Conservation (phyloP, 2,329 filamentous ascomycete species). For the Botrytis sinoallii region DNA sequence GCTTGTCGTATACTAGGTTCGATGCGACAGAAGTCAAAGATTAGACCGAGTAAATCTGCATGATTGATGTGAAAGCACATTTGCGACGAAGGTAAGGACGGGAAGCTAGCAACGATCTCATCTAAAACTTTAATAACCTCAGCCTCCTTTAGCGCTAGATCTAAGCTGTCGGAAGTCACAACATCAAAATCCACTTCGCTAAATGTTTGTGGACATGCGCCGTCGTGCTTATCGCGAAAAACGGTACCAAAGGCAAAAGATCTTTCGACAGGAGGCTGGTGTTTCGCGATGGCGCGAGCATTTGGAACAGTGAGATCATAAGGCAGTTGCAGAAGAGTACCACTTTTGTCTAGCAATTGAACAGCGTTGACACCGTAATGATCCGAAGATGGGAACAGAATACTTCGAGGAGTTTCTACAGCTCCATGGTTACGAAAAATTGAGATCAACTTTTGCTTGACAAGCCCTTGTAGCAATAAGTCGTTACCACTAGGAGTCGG, state of each 20-base stretch:
- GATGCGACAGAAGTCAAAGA: conserved; percentile 89
- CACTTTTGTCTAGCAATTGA: conserved; percentile 75
- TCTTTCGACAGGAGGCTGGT: conserved; percentile 64
- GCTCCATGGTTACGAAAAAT: conserved; percentile 91
- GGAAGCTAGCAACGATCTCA: conserved; percentile 80
- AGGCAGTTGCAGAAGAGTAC: conserved; percentile 88
- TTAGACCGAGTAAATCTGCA: conserved; percentile 76
- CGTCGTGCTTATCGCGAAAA: conserved; percentile 74
- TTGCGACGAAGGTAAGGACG: conserved; percentile 63
- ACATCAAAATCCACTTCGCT: conserved; percentile 97
- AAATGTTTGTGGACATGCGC: conserved; percentile 76
- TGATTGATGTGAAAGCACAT: conserved; percentile 94
- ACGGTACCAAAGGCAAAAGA: conserved; percentile 86
- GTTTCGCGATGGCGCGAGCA: conserved; percentile 77
- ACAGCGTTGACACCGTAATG: conserved; percentile 75
- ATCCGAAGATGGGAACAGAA: conserved; percentile 76
- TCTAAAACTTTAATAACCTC: conserved; percentile 93
- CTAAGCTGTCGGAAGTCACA: conserved; percentile 75
- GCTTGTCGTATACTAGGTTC: conserved; percentile 62
- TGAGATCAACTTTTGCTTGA: conserved; percentile 69
- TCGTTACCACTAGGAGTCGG: conserved; percentile 54
- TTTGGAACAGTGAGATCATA: conserved; percentile 90
- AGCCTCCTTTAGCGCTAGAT: conserved; percentile 85
- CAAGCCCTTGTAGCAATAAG: conserved; percentile 66
- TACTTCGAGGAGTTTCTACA: conserved; percentile 71